phyloP scores from a whole-genome alignment of 2,329 filamentous ascomycete genomes.

The Fusarium sp. region DNA sequence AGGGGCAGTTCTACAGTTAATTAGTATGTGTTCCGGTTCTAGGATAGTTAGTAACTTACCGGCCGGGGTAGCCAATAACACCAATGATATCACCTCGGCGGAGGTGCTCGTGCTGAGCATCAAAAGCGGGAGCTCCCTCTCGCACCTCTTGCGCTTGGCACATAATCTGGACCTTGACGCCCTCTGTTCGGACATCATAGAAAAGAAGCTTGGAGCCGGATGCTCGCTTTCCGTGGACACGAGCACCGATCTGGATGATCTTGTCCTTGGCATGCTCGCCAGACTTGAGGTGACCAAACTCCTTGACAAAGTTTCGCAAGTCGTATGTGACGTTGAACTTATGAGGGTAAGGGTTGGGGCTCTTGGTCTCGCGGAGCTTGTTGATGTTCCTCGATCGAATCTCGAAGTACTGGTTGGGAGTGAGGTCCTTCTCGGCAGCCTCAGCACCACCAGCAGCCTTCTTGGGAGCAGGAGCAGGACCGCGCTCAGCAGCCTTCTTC shows the following conservation, averaged over 20 bases:
- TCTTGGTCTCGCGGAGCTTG: slow-evolving; percentile 52
- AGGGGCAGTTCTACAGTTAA: slow-evolving; percentile 74
- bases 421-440: slow-evolving; percentile 64
- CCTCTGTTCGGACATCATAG: slow-evolving; percentile 72
- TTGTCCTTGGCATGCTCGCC: slow-evolving; percentile 84
- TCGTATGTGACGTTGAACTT: slow-evolving; percentile 87
- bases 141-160: slow-evolving; percentile 84
- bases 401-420: slow-evolving; percentile 85
- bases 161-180: slow-evolving; percentile 85
- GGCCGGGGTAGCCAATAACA: slow-evolving; percentile 43
- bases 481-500: slow-evolving; percentile 80
- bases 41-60: slow-evolving; percentile 27
- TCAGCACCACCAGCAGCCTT: slow-evolving; percentile 64
- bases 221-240: slow-evolving; percentile 88
- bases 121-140: slow-evolving; percentile 74
- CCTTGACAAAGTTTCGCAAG: slow-evolving; percentile 79
- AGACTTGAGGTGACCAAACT: slow-evolving; percentile 85
- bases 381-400: slow-evolving; percentile 84
- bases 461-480: slow-evolving; percentile 71
- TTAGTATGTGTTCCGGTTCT: slow-evolving; percentile 21
- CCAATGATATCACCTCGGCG: slow-evolving; percentile 94
- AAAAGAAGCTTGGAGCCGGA: slow-evolving; percentile 88
- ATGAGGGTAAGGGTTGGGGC: slow-evolving; percentile 78
- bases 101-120: slow-evolving; percentile 88
- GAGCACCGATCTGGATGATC: slow-evolving; percentile 79